phyloP scores from a whole-genome alignment of 345 rosid species.

The Eucalyptus regnans region DNA sequence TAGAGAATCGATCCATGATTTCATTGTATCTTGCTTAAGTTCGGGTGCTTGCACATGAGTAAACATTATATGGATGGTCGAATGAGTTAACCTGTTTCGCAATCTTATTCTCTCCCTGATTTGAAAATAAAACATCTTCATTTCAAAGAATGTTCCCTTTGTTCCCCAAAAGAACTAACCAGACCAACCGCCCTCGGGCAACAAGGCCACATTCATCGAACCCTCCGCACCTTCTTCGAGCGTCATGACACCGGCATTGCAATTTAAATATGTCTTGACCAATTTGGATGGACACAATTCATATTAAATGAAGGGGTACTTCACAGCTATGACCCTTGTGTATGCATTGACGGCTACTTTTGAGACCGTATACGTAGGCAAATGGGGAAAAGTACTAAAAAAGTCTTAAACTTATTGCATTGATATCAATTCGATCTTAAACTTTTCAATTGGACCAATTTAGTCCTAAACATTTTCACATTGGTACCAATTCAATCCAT shows the following conservation, averaged over 20 bases:
- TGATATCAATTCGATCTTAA: too few relatives aligned
- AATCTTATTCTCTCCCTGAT: not conserved
- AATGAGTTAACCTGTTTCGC: not conserved
- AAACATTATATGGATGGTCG: not conserved
- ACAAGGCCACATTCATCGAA: not conserved
- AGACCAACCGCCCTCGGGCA: not conserved
- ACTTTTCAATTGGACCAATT: too few relatives aligned
- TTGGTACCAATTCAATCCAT: too few relatives aligned
- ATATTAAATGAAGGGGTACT: not conserved
- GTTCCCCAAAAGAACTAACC: not conserved
- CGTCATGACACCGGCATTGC: not conserved
- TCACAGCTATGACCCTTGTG: slow-evolving; percentile 2
- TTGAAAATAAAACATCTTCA: not conserved
- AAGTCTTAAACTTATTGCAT: too few relatives aligned
- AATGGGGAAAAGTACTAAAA: too few relatives aligned
- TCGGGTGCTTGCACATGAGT: not conserved
- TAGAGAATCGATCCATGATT: not conserved
- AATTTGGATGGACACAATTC: not conserved
- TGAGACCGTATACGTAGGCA: not conserved
- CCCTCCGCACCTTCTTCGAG: not conserved
- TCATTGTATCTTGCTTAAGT: not conserved
- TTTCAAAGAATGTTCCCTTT: not conserved
- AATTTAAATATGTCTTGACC: not conserved
- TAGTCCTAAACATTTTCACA: too few relatives aligned
- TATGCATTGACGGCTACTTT: slow-evolving; percentile 4